Base-by-base conservation (phyloP, 1,139 yeast species). In the Yamadazyma friedrichii region DNA sequence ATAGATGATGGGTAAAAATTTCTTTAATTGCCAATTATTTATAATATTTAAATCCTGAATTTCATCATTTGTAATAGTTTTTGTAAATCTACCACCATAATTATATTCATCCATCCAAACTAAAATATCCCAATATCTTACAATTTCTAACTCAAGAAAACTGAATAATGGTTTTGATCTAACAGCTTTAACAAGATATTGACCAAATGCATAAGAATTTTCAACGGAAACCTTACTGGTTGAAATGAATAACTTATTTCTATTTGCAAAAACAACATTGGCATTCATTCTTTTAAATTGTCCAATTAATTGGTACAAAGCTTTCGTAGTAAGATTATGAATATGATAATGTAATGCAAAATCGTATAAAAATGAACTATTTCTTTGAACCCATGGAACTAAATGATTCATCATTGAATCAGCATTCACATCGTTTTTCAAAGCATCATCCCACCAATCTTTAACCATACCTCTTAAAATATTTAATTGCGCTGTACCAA, bases 51-150 rank as follows among this genome's bases (percentile, higher is more conserved):
- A 65, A 29, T 73, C 73, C 52, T 84, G 88, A 15, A 65, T 64
- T 6, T 82, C 88, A 9, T 70, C 75, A 40, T 65, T 71, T 4
- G 78, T 67, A 32, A 86, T 79, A 42, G 76, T 76, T 13, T 68
- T 62, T 57, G 95, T 85, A 20, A 82, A 81, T 43, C 89, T 72
- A 4, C 98, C 99, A 33, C 95, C 88, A 60, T 72, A 89, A 55
- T 94, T 94, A 53, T 77, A 81, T 52, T 84, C 83, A 59, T 94
- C 97, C 95, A 91, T 88, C 98, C 98, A 94, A 3, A 93, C 67
- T 47, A 94, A 67, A 13, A 86, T 58, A 59, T 93, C 97, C 98
- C 98, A 93, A 56, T 88, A 91, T 51, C 81, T 81, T 12, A 74
- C 75, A 36, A 93, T 84, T 25, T 70, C 67, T 51, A 94, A 65